phyloP scores from a whole-genome alignment of 345 rosid species.

The Aquilaria yunnanensis region DNA sequence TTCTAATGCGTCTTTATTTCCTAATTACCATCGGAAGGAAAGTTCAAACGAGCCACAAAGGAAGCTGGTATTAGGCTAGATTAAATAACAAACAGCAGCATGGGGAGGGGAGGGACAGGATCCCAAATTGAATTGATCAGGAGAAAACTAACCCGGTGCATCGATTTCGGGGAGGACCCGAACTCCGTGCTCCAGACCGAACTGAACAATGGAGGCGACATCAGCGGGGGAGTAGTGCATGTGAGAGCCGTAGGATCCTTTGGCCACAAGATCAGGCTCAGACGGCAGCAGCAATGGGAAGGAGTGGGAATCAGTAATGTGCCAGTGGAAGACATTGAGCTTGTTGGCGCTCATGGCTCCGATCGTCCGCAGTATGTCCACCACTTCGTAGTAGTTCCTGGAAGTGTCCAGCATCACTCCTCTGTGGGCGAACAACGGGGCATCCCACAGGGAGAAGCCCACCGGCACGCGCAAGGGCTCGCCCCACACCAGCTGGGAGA shows the following conservation, averaged over 20 bases:
- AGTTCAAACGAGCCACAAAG: no score
- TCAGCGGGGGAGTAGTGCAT: slow-evolving; percentile 59
- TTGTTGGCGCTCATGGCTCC: slow-evolving; percentile 71
- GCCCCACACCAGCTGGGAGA: slow-evolving; percentile 83
- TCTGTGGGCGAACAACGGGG: slow-evolving; percentile 63
- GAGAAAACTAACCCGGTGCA: slow-evolving; percentile 57
- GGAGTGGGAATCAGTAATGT: slow-evolving; percentile 77
- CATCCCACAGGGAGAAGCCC: slow-evolving; percentile 44
- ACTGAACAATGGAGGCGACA: slow-evolving; percentile 44
- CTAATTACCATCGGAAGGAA: no score
- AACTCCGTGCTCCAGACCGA: slow-evolving; percentile 75
- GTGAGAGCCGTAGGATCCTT: slow-evolving; percentile 60
- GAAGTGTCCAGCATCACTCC: slow-evolving; percentile 79
- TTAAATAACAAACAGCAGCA: no score
- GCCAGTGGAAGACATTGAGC: slow-evolving; percentile 93
- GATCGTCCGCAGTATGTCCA: slow-evolving; percentile 61
- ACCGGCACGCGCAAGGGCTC: slow-evolving; percentile 33
- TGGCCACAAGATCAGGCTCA: slow-evolving; percentile 63
- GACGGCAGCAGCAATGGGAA: slow-evolving; percentile 75
- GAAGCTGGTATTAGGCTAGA: no score
- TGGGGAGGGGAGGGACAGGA: no score
- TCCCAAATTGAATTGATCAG: no score
- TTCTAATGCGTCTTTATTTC: no score
- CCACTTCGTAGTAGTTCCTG: slow-evolving; percentile 65
- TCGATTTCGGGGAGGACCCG: slow-evolving; percentile 81